A percentile compares a stretch with the other conserved stretches of the same genome.
These are phyloP conservation scores for Auriscalpium vulgare DNA, from an alignment of 768 basidiomycete genomes.

Conservation along the genomic window DNA sequence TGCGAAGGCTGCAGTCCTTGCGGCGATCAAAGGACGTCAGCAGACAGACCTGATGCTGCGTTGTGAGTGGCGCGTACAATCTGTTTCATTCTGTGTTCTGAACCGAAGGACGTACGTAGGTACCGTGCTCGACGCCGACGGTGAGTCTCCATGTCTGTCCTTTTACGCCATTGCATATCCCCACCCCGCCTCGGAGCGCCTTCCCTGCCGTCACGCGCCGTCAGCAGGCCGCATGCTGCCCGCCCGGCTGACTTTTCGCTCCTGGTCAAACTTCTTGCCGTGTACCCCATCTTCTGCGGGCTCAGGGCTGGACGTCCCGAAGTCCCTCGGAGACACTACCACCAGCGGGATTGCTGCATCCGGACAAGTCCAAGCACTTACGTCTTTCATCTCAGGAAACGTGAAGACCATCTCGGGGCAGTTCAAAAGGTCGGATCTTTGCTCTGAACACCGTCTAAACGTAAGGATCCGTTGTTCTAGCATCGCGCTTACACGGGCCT, in stretches of 20 bases:
- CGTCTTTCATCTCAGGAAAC: conserved; percentile 43
- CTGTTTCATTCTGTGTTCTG: conserved; percentile 15
- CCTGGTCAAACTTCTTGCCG: no score
- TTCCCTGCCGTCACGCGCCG: no score
- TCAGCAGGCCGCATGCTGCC: no score
- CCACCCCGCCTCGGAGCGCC: no score
- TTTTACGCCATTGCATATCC: not conserved
- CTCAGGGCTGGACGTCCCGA: no score
- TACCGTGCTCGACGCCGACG: conserved; percentile 80
- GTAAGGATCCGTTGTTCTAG: conserved; percentile 40
- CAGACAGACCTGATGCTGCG: conserved; percentile 86
- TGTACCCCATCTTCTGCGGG: no score
- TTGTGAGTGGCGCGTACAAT: conserved; percentile 47
- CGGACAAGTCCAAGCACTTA: conserved; percentile 8
- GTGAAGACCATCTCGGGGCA: conserved; percentile 84
- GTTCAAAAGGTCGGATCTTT: conserved; percentile 87
- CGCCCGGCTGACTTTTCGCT: no score
- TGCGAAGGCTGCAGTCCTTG: conserved; percentile 65
- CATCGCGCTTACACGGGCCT: not conserved
- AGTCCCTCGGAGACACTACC: no score
- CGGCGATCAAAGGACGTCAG: conserved; percentile 81
- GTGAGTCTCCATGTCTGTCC: conserved; percentile 28
- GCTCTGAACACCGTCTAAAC: conserved; percentile 80
- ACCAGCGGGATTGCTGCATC: no score
- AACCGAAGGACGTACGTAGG: conserved; percentile 35